Conservation (phyloP, 2,329 filamentous ascomycete genomes). For the Xylaria sp. region DNA sequence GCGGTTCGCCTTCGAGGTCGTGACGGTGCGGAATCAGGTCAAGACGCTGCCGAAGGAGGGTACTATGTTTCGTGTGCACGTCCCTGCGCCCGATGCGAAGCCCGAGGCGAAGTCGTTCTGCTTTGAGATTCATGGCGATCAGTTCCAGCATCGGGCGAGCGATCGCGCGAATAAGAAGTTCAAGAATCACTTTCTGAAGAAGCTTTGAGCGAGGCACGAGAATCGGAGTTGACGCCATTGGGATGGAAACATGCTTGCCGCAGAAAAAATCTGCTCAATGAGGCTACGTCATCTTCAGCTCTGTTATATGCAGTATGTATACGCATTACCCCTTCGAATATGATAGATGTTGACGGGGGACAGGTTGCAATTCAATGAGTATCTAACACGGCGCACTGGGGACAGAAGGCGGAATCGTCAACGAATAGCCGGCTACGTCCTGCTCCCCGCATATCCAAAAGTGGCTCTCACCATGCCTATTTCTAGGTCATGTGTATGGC, state of each 20-base stretch:
- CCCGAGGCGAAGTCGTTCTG: conserved; percentile 53
- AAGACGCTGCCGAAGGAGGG: conserved; percentile 90
- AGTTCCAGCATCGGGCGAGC: conserved; percentile 80
- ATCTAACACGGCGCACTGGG: no score
- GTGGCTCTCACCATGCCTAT: no score
- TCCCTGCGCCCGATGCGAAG: conserved; percentile 52
- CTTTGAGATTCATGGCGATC: conserved; percentile 87
- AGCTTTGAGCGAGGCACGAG: conserved; percentile 58
- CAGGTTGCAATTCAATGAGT: no score
- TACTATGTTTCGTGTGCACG: conserved; percentile 78
- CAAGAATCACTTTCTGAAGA: conserved; percentile 79
- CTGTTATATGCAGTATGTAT: not conserved
- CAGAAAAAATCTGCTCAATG: no score
- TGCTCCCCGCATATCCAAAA: no score
- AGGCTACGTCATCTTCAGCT: not conserved
- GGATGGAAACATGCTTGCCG: no score
- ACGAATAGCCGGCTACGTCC: no score
- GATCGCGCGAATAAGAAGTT: conserved; percentile 92
- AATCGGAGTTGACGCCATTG: no score
- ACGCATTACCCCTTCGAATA: no score
- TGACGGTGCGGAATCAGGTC: conserved; percentile 72
- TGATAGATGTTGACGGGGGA: not conserved
- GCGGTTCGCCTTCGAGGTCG: conserved; percentile 82
- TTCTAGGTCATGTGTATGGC: not conserved
- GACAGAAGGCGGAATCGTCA: no score